Evolutionary conservation across 192 early-diverging fungal genomes (phyloP).

Genomic region (Gonapodya prolifera): DNA sequence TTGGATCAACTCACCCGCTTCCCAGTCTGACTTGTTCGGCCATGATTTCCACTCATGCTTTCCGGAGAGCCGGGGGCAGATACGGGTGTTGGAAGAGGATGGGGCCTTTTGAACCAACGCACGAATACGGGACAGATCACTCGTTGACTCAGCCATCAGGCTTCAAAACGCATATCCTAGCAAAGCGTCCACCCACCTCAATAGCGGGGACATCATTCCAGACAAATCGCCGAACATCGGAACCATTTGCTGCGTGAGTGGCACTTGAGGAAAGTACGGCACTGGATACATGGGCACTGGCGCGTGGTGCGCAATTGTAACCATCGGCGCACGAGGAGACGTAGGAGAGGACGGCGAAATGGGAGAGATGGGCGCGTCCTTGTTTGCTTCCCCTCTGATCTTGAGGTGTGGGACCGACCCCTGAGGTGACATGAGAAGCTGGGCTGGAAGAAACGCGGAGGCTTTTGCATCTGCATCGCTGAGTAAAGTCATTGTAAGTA

Average conservation of each 20-base stretch:
- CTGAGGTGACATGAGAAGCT: neutral
- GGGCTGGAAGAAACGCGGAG: neutral
- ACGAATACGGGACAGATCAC: neutral
- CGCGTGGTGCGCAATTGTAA: neutral
- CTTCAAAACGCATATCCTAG: too few species aligned
- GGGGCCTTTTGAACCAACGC: neutral
- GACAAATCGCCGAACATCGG: neutral
- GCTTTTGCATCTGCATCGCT: neutral
- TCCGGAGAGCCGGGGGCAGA: neutral
- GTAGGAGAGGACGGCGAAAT: neutral
- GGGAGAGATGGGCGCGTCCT: neutral
- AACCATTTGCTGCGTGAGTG: neutral
- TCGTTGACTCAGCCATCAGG: neutral
- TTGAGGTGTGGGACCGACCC: neutral
- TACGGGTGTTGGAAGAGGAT: neutral
- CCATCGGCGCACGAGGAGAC: neutral
- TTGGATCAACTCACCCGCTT: neutral
- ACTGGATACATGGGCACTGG: neutral
- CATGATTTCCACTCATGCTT: neutral
- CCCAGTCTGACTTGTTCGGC: neutral
- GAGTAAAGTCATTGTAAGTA: neutral
- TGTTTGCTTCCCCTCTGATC: neutral
- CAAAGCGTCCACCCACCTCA: neutral
- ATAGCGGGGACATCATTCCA: neutral
- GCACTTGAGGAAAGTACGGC: neutral